Base-by-base conservation (phyloP, 83 land plant genomes). In the Thuja plicata region DNA sequence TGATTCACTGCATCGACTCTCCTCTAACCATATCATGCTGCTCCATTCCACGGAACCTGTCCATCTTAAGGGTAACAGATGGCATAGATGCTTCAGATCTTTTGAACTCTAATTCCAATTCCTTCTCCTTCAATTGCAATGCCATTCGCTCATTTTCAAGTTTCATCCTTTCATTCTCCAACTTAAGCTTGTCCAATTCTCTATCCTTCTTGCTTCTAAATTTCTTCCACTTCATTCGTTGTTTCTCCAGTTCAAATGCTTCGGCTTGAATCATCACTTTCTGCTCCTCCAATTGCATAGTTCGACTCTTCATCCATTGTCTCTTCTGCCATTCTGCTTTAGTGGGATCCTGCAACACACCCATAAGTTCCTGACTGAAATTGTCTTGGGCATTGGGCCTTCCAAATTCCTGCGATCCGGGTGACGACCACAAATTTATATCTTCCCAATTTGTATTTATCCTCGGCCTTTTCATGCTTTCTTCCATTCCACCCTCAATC, bases 161-260 rank as follows among this genome's bases (percentile, higher is more conserved):
- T 86, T 86, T 86, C 87, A 86, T 34, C 60, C 70, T 86, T 86
- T 86, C 87, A 86, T 86, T 86, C 70, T 86, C 66, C 60, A 86
- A 57, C 70, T 54, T 86, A 52, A 86, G 66, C 37, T 52, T 86
- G 41, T 86, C 40, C 60, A 86, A 86, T 86, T 86, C 87, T 24
- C 93, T 89, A n/a, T 92, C 92, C 88, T 92, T 95, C 92, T 91
- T 93, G 21, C 86, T 90, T 60, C 91, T 88, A 79, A 32, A 30
- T 52, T 52, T 86, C 57, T 52, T 52, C 87, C 87, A 86, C 87
- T 86, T 86, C 10, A 86, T 38, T 8, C 87, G 30, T 24, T 86
- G 87, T 54, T 52, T 34, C 41, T 86, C 87, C 66, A 86, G 60
- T 32, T 86, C 87, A 54, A 86, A 35, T 54, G 66, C 66, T 11